Percentiles rank a stretch among this genome's conserved stretches.
These are phyloP conservation scores for Phytophthora rubi DNA, from an alignment of 352 stramenopile species.

Conservation along the genomic window DNA sequence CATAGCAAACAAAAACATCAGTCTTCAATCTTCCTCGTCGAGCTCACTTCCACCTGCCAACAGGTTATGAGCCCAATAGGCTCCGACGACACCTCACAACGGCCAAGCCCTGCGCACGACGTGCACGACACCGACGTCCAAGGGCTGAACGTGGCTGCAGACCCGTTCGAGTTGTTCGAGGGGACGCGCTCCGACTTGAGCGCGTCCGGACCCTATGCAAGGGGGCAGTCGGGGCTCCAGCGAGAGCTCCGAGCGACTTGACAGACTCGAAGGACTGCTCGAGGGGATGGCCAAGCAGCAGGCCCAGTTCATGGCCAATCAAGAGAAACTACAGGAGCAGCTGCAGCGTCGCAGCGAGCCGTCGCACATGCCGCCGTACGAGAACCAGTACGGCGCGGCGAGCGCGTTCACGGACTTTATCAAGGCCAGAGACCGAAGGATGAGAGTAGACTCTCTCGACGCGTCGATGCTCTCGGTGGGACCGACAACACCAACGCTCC, in stretches of 20 bases:
- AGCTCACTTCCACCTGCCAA: background rate
- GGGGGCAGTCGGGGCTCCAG: background rate
- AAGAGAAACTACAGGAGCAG: conserved; percentile 4
- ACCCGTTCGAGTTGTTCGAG: background rate
- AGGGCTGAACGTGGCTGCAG: background rate
- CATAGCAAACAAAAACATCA: too few relatives aligned
- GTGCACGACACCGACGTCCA: conserved; percentile 4
- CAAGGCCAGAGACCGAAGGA: background rate
- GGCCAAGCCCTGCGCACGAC: background rate
- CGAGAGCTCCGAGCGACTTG: background rate
- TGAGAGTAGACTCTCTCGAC: conserved; percentile 1
- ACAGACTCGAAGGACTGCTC: conserved; percentile 2
- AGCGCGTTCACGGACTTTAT: conserved; percentile 13
- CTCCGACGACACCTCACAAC: conserved; percentile 1
- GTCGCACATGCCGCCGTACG: background rate
- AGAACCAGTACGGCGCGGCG: background rate
- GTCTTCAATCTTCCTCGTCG: too few relatives aligned
- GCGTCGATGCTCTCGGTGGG: background rate
- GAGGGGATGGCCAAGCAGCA: conserved; percentile 7
- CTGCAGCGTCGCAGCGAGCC: background rate
- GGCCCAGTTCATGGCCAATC: conserved; percentile 4
- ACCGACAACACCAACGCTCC: too few relatives aligned
- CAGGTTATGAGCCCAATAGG: conserved; percentile 12
- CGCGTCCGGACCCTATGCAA: background rate
- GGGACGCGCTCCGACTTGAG: background rate